A percentile compares a stretch with the other conserved stretches of the same genome.
These are phyloP conservation scores for Claviceps paspali DNA, from an alignment of 2,329 filamentous ascomycete species.

Conservation along the genomic window DNA sequence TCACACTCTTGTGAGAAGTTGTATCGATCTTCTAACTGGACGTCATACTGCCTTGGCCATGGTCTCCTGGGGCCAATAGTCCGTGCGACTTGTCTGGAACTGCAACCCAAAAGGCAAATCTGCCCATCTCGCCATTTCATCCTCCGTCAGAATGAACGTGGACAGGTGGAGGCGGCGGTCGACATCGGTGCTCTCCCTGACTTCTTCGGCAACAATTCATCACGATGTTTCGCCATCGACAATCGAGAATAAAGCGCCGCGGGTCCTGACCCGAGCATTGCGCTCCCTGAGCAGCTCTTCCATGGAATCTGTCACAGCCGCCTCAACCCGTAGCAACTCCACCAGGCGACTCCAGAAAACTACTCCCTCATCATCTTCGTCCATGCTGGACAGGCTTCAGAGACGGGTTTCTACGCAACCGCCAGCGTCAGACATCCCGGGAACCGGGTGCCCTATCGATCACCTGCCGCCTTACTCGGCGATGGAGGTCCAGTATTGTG, in stretches of 20 bases:
- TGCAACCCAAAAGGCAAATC: background rate
- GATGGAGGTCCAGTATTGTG: slow-evolving; percentile 28
- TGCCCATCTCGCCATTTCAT: background rate
- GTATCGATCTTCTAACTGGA: no score
- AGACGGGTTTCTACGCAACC: slow-evolving; percentile 25
- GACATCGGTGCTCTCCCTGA: slow-evolving; percentile 14
- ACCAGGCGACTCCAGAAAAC: slow-evolving; percentile 22
- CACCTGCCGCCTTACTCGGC: slow-evolving; percentile 16
- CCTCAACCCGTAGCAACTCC: slow-evolving; percentile 16
- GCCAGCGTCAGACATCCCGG: slow-evolving; percentile 16
- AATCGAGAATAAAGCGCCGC: slow-evolving; percentile 19
- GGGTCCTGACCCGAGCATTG: slow-evolving; percentile 21
- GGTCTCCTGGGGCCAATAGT: slow-evolving; percentile 2
- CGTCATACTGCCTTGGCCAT: slow-evolving; percentile 4
- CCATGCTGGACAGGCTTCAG: slow-evolving; percentile 27
- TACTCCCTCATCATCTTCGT: slow-evolving; percentile 22
- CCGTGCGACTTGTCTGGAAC: background rate
- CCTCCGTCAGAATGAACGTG: slow-evolving; percentile 13
- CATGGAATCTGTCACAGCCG: slow-evolving; percentile 22
- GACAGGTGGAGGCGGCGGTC: slow-evolving; percentile 22
- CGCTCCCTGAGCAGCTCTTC: slow-evolving; percentile 26
- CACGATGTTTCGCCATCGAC: slow-evolving; percentile 8
- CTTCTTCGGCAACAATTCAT: slow-evolving; percentile 10
- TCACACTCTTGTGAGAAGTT: background rate
- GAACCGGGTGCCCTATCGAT: slow-evolving; percentile 15